Percentiles rank a stretch among this genome's conserved stretches.
Conservation (phyloP, 2,329 filamentous ascomycete species). For the Mycogone perniciosa region DNA sequence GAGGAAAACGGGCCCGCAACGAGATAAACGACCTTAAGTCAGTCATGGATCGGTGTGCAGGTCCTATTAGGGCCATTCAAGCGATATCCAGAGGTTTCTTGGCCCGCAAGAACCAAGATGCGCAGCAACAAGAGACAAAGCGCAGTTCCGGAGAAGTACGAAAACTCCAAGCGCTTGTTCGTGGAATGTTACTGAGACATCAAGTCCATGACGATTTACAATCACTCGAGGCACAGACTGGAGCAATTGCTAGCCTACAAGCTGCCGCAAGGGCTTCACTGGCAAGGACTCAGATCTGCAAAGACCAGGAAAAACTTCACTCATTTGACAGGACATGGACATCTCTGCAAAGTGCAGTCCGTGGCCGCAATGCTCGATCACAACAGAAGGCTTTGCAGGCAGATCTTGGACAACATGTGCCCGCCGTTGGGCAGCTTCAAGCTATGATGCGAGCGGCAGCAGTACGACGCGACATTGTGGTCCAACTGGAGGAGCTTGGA, state of each 20-base stretch:
- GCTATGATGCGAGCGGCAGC: conserved; percentile 48
- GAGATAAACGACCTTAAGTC: conserved; percentile 50
- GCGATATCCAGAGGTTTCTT: conserved; percentile 62
- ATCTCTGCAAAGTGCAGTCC: conserved; percentile 34
- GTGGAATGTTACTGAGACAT: conserved; percentile 59
- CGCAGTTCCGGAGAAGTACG: conserved; percentile 46
- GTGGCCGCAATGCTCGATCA: conserved; percentile 44
- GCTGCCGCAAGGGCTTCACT: conserved; percentile 59
- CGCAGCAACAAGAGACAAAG: conserved; percentile 51
- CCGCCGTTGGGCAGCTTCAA: conserved; percentile 44
- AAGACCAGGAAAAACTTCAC: conserved; percentile 45
- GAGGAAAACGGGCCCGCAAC: conserved; percentile 58
- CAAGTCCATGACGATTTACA: conserved; percentile 48
- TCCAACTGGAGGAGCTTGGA: conserved; percentile 42
- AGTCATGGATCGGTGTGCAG: conserved; percentile 56
- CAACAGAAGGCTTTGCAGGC: conserved; percentile 38
- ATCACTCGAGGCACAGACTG: conserved; percentile 44
- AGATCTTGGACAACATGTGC: conserved; percentile 40
- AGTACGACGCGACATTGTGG: conserved; percentile 44
- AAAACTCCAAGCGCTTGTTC: conserved; percentile 58
- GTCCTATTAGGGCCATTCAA: conserved; percentile 60
- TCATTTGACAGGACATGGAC: conserved; percentile 45
- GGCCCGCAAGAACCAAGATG: conserved; percentile 49
- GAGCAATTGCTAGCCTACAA: conserved; percentile 53
- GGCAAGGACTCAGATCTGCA: conserved; percentile 47